Evolutionary conservation across 306 rosid genomes (phyloP).

Genomic region (Crotalaria pallida): DNA sequence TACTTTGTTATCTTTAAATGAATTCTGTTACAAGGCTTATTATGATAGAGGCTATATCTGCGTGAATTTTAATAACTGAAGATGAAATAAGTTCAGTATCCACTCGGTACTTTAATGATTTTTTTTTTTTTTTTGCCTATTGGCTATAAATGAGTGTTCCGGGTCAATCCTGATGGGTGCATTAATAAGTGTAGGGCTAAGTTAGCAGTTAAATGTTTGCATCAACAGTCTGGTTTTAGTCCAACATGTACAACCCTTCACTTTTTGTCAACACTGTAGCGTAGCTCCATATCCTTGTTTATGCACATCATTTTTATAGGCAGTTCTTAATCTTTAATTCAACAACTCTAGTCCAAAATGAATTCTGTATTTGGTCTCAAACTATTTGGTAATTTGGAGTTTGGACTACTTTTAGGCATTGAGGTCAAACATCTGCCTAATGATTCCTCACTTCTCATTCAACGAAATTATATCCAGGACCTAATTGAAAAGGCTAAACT

Average conservation of each 20-base stretch:
- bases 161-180: background rate
- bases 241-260: background rate
- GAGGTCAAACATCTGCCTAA: background rate
- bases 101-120: constrained; percentile 49
- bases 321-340: background rate
- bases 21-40: background rate
- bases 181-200: background rate
- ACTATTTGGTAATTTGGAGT: background rate
- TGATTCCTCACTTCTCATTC: background rate
- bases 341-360: background rate
- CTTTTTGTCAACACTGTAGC: background rate
- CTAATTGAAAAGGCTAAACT: background rate
- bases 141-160: background rate
- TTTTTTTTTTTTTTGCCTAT: background rate
- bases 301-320: background rate
- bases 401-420: background rate
- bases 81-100: constrained; percentile 79
- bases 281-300: background rate
- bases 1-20: constrained; percentile 24
- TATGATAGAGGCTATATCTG: constrained; percentile 42
- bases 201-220: background rate
- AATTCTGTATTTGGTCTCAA: background rate
- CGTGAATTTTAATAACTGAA: constrained; percentile 81
- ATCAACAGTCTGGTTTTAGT: background rate
- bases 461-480: no score